These are phyloP conservation scores for Suillus subaureus DNA, from an alignment of 768 basidiomycete species.

Conservation along the genomic window DNA sequence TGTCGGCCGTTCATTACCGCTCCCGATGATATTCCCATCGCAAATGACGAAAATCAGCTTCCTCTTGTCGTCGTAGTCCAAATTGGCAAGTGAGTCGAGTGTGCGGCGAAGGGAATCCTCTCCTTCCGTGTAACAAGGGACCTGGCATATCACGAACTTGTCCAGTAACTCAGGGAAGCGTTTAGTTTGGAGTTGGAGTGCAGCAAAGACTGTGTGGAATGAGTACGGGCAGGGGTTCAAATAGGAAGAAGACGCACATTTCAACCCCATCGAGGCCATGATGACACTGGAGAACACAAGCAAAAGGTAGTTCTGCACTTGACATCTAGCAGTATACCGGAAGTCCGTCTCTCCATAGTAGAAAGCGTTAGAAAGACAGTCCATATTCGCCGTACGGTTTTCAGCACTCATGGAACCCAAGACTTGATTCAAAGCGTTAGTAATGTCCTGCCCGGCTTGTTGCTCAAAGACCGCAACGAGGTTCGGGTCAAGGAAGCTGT, in stretches of 20 bases:
- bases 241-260: constrained; percentile 48
- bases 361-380: constrained; percentile 65
- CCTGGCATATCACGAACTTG: constrained; percentile 70
- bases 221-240: constrained; percentile 4
- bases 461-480: constrained; percentile 58
- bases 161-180: constrained; percentile 66
- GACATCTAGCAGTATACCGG: constrained; percentile 54
- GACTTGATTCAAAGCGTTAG: constrained; percentile 48
- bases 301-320: constrained; percentile 63
- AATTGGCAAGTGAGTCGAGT: constrained; percentile 65
- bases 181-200: constrained; percentile 61
- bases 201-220: constrained; percentile 54
- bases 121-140: constrained; percentile 73
- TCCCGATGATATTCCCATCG: constrained; percentile 72
- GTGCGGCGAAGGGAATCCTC: constrained; percentile 69
- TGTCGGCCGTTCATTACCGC: constrained; percentile 67
- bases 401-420: constrained; percentile 42
- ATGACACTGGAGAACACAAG: constrained; percentile 57
- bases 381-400: constrained; percentile 41
- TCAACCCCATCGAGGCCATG: constrained; percentile 55
- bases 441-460: constrained; percentile 62
- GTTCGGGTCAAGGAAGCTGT: constrained; percentile 52
- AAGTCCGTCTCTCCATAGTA: constrained; percentile 60
- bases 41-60: constrained; percentile 69
- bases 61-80: constrained; percentile 73